Percentiles rank a stretch among this genome's conserved stretches.
Evolutionary conservation across 495 filamentous ascomycete genomes (phyloP).

Genomic region (Ascobolus immersus): DNA sequence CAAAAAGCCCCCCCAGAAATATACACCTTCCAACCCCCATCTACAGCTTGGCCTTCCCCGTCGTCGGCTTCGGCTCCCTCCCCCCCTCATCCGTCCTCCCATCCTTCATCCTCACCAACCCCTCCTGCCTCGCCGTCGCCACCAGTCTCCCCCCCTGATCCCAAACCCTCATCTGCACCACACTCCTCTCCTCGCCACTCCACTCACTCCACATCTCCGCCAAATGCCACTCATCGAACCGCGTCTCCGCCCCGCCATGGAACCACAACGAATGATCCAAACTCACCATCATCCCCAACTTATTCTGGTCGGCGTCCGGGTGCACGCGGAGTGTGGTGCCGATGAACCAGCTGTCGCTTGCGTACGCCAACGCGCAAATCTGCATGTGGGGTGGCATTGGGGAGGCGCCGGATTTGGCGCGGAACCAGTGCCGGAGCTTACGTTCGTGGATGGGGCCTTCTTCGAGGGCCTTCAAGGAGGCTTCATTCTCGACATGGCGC

Average conservation of each 20-base stretch:
- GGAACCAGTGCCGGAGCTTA: constrained; percentile 50
- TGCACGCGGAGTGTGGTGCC: constrained; percentile 42
- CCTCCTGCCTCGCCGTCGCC: constrained; percentile 67
- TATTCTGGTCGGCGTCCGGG: constrained; percentile 15
- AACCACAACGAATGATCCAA: constrained; percentile 91
- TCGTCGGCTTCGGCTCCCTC: too few species aligned
- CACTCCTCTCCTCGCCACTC: constrained; percentile 65
- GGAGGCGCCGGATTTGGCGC: constrained; percentile 38
- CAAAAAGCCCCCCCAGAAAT: too few species aligned
- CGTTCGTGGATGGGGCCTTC: constrained; percentile 33
- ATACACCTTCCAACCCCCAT: too few species aligned
- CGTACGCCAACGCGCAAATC: constrained; percentile 68
- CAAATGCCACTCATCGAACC: constrained; percentile 84
- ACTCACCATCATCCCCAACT: constrained; percentile 86
- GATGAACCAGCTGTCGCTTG: constrained; percentile 78
- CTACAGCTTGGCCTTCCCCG: too few species aligned
- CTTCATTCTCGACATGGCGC: constrained; percentile 25
- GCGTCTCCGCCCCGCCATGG: constrained; percentile 53
- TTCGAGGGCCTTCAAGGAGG: constrained; percentile 20
- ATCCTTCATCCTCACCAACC: constrained; percentile 28
- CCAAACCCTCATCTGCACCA: constrained; percentile 75
- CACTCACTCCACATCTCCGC: constrained; percentile 84
- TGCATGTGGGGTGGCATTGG: constrained; percentile 48
- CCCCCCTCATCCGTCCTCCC: constrained; percentile 12
- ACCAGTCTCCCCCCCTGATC: constrained; percentile 43